A percentile compares a stretch with the other conserved stretches of the same genome.
Conservation (phyloP, 106 monocot genomes). For the Dendrobium catenatum region DNA sequence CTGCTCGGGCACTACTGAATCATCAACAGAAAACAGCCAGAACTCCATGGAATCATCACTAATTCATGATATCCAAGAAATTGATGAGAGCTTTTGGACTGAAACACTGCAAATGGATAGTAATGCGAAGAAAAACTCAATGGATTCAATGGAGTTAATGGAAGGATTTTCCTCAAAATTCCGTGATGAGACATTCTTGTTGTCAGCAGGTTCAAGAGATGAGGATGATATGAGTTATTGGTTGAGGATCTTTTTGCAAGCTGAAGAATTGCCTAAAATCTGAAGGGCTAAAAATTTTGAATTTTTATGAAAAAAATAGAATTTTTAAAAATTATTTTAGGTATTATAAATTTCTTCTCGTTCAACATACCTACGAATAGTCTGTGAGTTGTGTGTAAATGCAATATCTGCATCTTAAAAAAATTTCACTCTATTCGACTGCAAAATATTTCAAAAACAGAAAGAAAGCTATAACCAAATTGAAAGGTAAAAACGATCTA, state of each 20-base stretch:
- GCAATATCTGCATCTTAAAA: no score
- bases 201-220: not conserved
- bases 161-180: not conserved
- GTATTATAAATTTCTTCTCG: no score
- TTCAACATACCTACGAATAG: no score
- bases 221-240: conserved; percentile 20
- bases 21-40: not conserved
- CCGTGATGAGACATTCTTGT: not conserved
- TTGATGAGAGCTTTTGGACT: conserved; percentile 12
- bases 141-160: not conserved
- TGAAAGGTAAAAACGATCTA: no score
- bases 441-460: no score
- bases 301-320: no score
- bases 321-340: no score
- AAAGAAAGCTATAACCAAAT: no score
- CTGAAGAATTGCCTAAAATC: conserved; percentile 15
- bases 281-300: not conserved
- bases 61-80: not conserved
- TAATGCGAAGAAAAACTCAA: no score
- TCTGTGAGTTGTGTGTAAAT: no score
- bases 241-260: conserved; percentile 19
- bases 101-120: conserved; percentile 1
- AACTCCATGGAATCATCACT: not conserved
- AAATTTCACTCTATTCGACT: no score
- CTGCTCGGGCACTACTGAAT: not conserved